Evolutionary conservation across 495 filamentous ascomycete species (phyloP).

Genomic region (Penicillium taxi): DNA sequence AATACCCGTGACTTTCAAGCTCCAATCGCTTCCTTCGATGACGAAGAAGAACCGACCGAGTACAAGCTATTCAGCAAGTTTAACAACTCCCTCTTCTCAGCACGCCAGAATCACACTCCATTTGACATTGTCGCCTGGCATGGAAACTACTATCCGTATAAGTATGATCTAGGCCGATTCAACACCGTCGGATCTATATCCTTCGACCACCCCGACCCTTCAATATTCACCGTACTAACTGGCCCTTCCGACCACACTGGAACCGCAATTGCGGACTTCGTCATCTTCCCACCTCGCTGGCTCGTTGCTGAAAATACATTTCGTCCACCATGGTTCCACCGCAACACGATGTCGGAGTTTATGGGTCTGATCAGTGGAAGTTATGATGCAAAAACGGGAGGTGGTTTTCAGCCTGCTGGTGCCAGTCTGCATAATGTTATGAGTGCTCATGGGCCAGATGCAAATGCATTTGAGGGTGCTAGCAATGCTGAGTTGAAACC

Average conservation of each 20-base stretch:
- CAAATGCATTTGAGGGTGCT: constrained; percentile 49
- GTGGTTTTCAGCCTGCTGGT: constrained; percentile 55
- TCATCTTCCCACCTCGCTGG: constrained; percentile 79
- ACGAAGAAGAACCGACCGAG: constrained; percentile 36
- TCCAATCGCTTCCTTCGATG: constrained; percentile 68
- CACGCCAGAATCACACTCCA: constrained; percentile 63
- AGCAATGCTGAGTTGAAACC: constrained; percentile 51
- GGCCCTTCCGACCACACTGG: constrained; percentile 64
- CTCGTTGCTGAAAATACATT: constrained; percentile 70
- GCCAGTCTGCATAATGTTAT: constrained; percentile 58
- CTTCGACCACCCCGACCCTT: constrained; percentile 76
- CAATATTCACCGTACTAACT: constrained; percentile 75
- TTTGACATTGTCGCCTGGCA: constrained; percentile 87
- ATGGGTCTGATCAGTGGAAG: constrained; percentile 53
- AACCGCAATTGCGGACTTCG: constrained; percentile 73
- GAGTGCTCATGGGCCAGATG: constrained; percentile 56
- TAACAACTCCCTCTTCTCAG: constrained; percentile 67
- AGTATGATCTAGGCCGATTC: constrained; percentile 79
- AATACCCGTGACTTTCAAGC: constrained; percentile 86
- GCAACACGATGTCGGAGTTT: constrained; percentile 68
- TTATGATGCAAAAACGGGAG: constrained; percentile 59
- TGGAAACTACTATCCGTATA: constrained; percentile 69
- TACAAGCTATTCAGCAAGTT: constrained; percentile 71
- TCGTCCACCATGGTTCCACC: constrained; percentile 76
- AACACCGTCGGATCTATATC: constrained; percentile 65